Evolutionary conservation across 2,329 filamentous ascomycete species (phyloP).

Genomic region (Coniochaeta sp.): DNA sequence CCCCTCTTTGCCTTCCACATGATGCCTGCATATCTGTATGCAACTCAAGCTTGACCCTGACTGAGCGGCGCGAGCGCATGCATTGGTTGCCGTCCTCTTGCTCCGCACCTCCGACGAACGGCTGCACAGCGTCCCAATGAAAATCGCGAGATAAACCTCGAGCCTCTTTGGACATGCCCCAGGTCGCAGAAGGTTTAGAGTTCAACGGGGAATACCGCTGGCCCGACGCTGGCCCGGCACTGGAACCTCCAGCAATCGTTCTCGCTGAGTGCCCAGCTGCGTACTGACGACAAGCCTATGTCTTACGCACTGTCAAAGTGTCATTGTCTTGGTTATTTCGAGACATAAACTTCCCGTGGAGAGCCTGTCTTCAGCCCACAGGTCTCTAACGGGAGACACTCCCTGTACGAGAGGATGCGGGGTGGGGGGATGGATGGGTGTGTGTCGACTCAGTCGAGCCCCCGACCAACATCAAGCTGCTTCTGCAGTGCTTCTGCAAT

Average conservation of each 20-base stretch:
- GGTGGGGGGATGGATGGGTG: neutral
- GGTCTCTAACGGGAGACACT: no score
- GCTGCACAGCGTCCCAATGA: neutral
- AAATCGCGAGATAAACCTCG: neutral
- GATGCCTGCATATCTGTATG: neutral
- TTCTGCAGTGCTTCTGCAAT: no score
- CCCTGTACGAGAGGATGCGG: no score
- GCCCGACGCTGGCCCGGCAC: no score
- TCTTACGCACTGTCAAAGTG: no score
- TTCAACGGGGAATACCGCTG: neutral
- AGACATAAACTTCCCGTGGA: neutral
- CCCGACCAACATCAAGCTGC: slow-evolving; percentile 2
- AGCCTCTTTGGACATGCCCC: neutral
- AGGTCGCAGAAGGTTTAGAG: neutral
- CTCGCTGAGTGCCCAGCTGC: no score
- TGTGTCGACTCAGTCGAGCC: no score
- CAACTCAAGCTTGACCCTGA: slow-evolving; percentile 17
- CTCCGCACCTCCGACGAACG: slow-evolving; percentile 6
- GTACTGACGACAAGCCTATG: no score
- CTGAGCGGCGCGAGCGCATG: slow-evolving; percentile 22
- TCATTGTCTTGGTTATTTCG: no score
- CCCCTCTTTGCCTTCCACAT: neutral
- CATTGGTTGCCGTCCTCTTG: slow-evolving; percentile 24
- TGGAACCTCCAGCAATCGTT: no score
- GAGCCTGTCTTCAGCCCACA: neutral